Conservation (phyloP, 2,329 filamentous ascomycete genomes). For the Chaetomium strumarium region DNA sequence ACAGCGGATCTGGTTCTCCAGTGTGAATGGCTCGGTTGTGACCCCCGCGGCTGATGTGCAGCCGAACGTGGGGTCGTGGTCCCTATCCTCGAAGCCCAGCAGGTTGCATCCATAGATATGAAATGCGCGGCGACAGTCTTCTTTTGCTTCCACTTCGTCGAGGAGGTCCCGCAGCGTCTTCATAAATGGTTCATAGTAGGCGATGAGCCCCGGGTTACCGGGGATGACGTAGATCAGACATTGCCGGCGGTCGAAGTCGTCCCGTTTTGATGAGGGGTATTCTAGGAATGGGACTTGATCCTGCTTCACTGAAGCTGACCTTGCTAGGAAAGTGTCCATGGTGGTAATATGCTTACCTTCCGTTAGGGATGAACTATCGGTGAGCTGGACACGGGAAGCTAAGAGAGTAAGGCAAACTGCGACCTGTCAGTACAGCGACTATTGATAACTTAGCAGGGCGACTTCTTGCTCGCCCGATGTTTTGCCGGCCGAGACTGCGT, state of each 20-base stretch:
- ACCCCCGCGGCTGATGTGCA: slow-evolving; percentile 26
- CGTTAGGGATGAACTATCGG: neutral
- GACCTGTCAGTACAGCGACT: no score
- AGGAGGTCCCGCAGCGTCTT: slow-evolving; percentile 50
- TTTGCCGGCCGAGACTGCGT: no score
- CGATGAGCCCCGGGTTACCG: slow-evolving; percentile 70
- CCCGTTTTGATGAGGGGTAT: slow-evolving; percentile 11
- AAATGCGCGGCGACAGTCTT: slow-evolving; percentile 33
- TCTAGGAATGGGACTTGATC: slow-evolving; percentile 13
- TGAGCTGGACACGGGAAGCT: neutral
- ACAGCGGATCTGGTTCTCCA: slow-evolving; percentile 49
- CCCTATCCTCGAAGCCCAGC: slow-evolving; percentile 51
- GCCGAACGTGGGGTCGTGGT: slow-evolving; percentile 42
- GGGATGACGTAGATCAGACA: slow-evolving; percentile 64
- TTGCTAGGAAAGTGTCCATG: neutral
- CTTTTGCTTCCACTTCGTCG: slow-evolving; percentile 33
- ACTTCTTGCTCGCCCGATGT: no score
- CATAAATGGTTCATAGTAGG: slow-evolving; percentile 67
- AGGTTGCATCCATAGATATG: slow-evolving; percentile 55
- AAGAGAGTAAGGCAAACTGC: no score
- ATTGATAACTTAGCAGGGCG: no score
- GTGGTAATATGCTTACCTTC: neutral
- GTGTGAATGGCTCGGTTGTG: slow-evolving; percentile 37
- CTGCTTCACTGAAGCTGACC: neutral
- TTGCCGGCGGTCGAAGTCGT: slow-evolving; percentile 7